A percentile compares a stretch with the other conserved stretches of the same genome.
These are phyloP conservation scores for Alliaria petiolata DNA, from an alignment of 345 rosid genomes.

Conservation along the genomic window DNA sequence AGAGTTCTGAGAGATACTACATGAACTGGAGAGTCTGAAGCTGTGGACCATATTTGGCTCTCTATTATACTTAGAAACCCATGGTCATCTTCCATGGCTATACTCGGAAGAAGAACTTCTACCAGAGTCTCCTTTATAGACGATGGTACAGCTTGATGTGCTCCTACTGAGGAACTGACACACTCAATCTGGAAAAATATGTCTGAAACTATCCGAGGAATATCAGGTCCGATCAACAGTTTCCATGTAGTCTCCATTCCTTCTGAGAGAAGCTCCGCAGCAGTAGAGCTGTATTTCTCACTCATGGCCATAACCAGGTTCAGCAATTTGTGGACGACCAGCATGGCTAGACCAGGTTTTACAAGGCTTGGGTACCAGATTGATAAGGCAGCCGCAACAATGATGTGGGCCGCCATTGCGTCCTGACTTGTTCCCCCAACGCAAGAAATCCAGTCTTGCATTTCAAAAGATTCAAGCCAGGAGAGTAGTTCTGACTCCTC, in stretches of 20 bases:
- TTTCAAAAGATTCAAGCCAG: conserved; percentile 90
- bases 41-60: conserved; percentile 95
- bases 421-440: conserved; percentile 96
- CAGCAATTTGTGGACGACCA: conserved; percentile 72
- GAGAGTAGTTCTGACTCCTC: conserved; percentile 63
- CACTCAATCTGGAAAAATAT: conserved; percentile 91
- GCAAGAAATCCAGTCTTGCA: conserved; percentile 96
- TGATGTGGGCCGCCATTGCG: conserved; percentile 93
- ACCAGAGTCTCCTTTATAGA: conserved; percentile 73
- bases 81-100: conserved; percentile 73
- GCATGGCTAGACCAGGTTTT: conserved; percentile 60
- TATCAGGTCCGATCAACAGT: conserved; percentile 63
- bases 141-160: conserved; percentile 45
- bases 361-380: conserved; percentile 97
- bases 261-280: conserved; percentile 91
- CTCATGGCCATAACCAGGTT: conserved; percentile 91
- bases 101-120: conserved; percentile 80
- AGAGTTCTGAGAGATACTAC: conserved; percentile 64
- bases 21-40: conserved; percentile 93
- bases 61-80: conserved; percentile 74
- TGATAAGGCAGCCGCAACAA: conserved; percentile 88
- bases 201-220: conserved; percentile 74
- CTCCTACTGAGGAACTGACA: conserved; percentile 56
- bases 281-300: conserved; percentile 86
- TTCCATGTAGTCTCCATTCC: conserved; percentile 92